phyloP scores from a whole-genome alignment of 352 stramenopile genomes.

The Phytophthora hybrid region DNA sequence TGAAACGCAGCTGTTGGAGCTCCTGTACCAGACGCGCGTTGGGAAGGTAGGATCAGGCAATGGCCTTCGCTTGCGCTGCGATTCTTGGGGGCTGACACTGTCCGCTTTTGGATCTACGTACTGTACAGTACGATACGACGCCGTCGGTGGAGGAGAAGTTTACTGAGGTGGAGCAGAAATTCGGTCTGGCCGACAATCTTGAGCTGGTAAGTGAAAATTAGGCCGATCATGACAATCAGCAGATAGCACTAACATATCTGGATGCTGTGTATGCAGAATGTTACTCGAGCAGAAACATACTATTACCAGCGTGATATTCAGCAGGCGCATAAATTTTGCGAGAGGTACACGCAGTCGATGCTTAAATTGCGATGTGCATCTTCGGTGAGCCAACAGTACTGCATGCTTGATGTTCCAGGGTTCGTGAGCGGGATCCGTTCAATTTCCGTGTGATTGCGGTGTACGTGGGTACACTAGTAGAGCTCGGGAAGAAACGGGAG shows the following conservation, averaged over 20 bases:
- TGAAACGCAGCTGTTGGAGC: constrained; percentile 65
- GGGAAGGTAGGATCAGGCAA: constrained; percentile 53
- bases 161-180: constrained; percentile 57
- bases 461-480: constrained; percentile 91
- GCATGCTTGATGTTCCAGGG: constrained; percentile 37
- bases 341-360: constrained; percentile 51
- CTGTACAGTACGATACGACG: constrained; percentile 64
- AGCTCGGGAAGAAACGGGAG: constrained; percentile 93
- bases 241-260: constrained; percentile 14
- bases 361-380: not conserved
- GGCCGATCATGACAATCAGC: not conserved
- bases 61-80: not conserved
- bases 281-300: constrained; percentile 80
- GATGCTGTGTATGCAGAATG: constrained; percentile 49
- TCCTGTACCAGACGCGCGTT: constrained; percentile 75
- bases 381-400: not conserved
- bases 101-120: not conserved
- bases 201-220: constrained; percentile 58
- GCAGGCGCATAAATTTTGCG: constrained; percentile 78
- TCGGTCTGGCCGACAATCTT: constrained; percentile 65
- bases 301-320: constrained; percentile 91
- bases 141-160: constrained; percentile 73
- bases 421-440: constrained; percentile 80
- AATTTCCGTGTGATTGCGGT: constrained; percentile 85
- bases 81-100: not conserved